A percentile compares a stretch with the other conserved stretches of the same genome.
Conservation (phyloP, 169 alveolate genomes). For the Neospora caninum region DNA sequence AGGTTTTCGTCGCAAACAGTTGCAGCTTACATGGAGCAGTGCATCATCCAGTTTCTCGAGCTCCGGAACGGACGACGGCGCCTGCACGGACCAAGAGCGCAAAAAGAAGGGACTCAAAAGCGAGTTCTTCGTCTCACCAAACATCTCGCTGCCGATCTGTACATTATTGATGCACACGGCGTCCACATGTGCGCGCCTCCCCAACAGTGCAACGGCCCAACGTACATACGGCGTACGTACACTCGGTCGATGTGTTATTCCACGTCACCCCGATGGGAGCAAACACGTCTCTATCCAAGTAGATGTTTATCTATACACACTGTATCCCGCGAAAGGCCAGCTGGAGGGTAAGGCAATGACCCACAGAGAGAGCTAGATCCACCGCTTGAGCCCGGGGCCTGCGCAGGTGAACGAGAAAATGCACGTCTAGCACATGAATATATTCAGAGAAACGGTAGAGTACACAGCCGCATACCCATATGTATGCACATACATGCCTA, state of each 20-base stretch:
- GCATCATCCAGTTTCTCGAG: conserved; percentile 5
- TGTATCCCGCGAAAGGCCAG: no score
- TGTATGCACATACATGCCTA: no score
- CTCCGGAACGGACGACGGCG: neutral
- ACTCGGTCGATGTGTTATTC: no score
- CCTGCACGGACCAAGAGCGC: neutral
- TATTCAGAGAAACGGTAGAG: no score
- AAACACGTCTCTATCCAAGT: neutral
- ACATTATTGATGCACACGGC: neutral
- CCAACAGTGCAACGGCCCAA: neutral
- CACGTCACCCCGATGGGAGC: neutral
- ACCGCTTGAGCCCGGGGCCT: no score
- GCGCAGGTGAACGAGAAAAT: no score
- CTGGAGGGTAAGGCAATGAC: no score
- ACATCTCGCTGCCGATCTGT: neutral
- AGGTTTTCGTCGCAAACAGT: neutral
- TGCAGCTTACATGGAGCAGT: neutral
- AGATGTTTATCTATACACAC: neutral
- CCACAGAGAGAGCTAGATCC: no score
- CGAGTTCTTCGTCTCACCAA: neutral
- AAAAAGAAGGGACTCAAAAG: neutral
- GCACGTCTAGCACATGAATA: no score
- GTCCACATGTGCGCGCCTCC: neutral
- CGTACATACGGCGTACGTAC: neutral
- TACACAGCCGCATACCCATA: no score